phyloP scores from a whole-genome alignment of 2,329 filamentous ascomycete species.

The Blumeriella jaapii region DNA sequence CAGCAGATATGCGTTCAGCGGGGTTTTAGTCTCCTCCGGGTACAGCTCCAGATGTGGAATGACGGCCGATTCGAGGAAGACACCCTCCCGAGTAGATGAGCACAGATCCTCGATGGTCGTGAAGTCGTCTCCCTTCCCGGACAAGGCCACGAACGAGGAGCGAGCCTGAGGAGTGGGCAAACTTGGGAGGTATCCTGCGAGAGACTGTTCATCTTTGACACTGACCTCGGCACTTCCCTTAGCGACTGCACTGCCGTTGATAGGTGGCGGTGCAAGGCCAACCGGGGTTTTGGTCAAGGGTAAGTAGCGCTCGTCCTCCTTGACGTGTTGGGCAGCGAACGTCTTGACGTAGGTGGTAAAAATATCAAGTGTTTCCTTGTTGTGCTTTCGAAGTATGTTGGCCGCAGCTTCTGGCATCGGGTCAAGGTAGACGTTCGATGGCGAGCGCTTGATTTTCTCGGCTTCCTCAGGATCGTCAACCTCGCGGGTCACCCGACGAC shows the following conservation, averaged over 20 bases:
- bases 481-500: constrained; percentile 40
- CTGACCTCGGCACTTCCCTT: constrained; percentile 5
- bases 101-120: constrained; percentile 56
- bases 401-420: constrained; percentile 46
- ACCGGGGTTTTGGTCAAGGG: constrained; percentile 24
- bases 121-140: constrained; percentile 55
- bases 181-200: constrained; percentile 16
- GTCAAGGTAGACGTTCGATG: constrained; percentile 56
- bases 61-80: constrained; percentile 65
- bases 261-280: constrained; percentile 9
- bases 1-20: constrained; percentile 57
- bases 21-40: constrained; percentile 38
- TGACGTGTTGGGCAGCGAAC: constrained; percentile 50
- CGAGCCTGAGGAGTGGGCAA: constrained; percentile 38
- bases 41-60: constrained; percentile 57
- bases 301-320: constrained; percentile 20
- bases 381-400: constrained; percentile 47
- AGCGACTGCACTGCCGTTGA: constrained; percentile 10
- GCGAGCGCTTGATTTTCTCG: constrained; percentile 41
- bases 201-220: constrained; percentile 6
- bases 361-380: constrained; percentile 50
- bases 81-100: constrained; percentile 48
- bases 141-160: constrained; percentile 62
- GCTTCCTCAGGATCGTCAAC: constrained; percentile 38
- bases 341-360: constrained; percentile 60